Evolutionary conservation across 225 moss, liverwort and hornwort genomes (phyloP), one percentile per base, ranked within the genome.

Genomic region (Bryoerythrophyllum caledonicum): DNA sequence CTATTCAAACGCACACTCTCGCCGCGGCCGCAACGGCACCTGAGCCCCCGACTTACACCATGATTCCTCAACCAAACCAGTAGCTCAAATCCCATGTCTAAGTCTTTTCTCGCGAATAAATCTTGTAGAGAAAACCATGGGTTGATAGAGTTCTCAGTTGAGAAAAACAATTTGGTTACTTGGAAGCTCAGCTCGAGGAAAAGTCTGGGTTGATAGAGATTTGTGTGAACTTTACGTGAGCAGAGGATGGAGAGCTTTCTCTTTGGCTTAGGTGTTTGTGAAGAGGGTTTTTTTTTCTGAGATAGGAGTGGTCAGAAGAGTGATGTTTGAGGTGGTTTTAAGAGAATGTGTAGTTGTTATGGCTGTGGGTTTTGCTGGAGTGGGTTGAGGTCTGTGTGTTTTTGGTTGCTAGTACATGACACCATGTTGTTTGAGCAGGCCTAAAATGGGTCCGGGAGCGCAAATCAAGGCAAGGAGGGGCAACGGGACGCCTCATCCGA

Each of bases 401-500:
- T 46, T 25, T 16, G 8, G 15, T 53, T 17, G 19, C 8, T 76
- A 2, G 24, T 21, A 6, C 5, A 16, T 9, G 21, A 19, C 19
- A 7, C 7, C 3, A 7, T 61, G 40, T 52, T 51, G 51, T 63
- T 51, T 2, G 35, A 35, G 63, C 73, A 73, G 73, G 28, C 8
- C 24, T 48, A 6, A 32, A 63, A 24, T 25, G 30, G 35, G 62
- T 65, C 26, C 25, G 58, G 34, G 37, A 43, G 65, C 34, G 34
- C 53, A 69, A 30, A 70, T 80, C 70, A 69, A 70, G 70, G 26
- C 70, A 51, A 75, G 56, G 65, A 44, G 56, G 46, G 75, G 75
- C 68, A 80, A 80, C 55, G 76, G 79, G 68, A 85, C 82, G 43
- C 82, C 82, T 59, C 65, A 82, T 43, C 85, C 82, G 4, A 76